Evolutionary conservation across 2,329 filamentous ascomycete genomes (phyloP), one percentile per base, ranked within the genome.

Genomic region (Graphilbum ipis-grandicollis): DNA sequence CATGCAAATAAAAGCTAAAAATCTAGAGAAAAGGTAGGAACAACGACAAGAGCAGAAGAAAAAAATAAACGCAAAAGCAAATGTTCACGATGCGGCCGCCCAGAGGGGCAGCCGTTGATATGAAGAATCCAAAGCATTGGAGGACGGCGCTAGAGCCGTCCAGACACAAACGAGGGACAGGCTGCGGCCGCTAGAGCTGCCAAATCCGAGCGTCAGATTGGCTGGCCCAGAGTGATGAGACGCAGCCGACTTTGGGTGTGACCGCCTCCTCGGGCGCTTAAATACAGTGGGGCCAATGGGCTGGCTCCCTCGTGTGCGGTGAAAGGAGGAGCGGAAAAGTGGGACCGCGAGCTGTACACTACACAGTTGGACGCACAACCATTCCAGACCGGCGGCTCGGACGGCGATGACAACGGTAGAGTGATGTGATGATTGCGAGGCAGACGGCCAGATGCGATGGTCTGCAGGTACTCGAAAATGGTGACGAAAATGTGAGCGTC

Each of bases 201-300:
- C 9, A 21, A 13, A 17, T 13, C 5, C 7, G n/a, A 7, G 21
- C n/a, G 30, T n/a, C 9, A 30, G 13, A 43, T 43, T 43, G 41
- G 41, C 39, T 12, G 19, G 10, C n/a, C 15, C 17, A 17, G 14
- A 5, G 41, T 39, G 38, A 41, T 34, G 41, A 41, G 36, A 43
- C 41, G 19, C 19, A 33, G 35, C 41, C 36, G 40, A 38, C 33
- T 34, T 22, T 33, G 36, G 35, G 33, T 31, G 36, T 39, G 41
- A 36, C 40, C 40, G 34, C 32, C 13, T 33, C 35, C 35, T 32
- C 34, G 40, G 44, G 44, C 44, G 44, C 44, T 45, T 46, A 46
- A 40, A 33, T n/a, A 29, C 17, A 15, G 19, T 22, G 26, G 28
- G 28, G 28, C 28, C 14, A 29, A n/a, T n/a, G 23, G 23, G 12